phyloP scores from a whole-genome alignment of 495 filamentous ascomycete genomes.

The Achaetomiella virescens region DNA sequence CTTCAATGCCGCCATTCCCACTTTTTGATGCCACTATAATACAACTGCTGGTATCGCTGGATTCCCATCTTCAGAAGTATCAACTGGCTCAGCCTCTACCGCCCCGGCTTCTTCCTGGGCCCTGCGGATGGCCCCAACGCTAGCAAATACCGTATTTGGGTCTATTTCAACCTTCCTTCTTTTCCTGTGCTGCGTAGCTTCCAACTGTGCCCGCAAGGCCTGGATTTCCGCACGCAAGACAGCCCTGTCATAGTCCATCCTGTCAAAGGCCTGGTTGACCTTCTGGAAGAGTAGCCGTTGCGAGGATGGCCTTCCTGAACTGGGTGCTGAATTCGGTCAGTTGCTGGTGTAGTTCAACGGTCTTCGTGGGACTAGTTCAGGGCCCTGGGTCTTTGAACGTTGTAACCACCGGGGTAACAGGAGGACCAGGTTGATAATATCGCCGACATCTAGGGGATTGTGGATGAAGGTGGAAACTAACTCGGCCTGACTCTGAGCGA shows the following conservation, averaged over 20 bases:
- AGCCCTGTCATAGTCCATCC: neutral
- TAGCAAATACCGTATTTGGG: neutral
- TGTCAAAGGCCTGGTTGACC: neutral
- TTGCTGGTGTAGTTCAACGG: neutral
- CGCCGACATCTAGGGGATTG: too few species aligned
- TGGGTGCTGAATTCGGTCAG: neutral
- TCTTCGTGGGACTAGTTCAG: too few species aligned
- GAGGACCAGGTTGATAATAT: too few species aligned
- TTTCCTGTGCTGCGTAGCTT: neutral
- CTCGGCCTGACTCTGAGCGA: too few species aligned
- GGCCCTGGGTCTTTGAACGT: too few species aligned
- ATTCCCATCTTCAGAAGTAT: neutral
- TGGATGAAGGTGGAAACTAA: too few species aligned
- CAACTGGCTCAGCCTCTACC: neutral
- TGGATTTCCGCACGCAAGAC: neutral
- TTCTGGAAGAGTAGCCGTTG: neutral
- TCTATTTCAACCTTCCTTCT: neutral
- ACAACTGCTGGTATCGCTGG: neutral
- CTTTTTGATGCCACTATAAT: neutral
- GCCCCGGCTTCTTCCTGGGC: neutral
- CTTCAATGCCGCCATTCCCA: neutral
- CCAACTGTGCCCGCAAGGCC: neutral
- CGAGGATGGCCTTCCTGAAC: neutral
- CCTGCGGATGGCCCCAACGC: neutral
- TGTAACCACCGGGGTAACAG: too few species aligned